Percentiles rank a stretch among this genome's conserved stretches.
These are phyloP conservation scores for Ceratopteris richardii DNA, from an alignment of 75 land plant species.

Conservation along the genomic window DNA sequence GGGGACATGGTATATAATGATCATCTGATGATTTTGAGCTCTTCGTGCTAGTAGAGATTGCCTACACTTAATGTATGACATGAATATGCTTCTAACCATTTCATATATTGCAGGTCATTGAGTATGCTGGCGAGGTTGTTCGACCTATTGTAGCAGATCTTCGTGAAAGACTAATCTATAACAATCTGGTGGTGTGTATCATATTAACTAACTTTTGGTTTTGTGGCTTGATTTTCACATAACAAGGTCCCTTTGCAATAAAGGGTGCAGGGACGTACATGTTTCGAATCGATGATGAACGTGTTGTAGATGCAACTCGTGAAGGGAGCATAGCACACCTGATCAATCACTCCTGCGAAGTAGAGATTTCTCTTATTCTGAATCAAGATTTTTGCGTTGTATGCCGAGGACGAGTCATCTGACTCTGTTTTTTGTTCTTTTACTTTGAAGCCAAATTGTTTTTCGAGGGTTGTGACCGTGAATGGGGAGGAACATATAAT, in stretches of 20 bases:
- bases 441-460: slow-evolving; percentile 89
- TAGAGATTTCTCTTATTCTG: slow-evolving; percentile 12
- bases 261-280: slow-evolving; percentile 99
- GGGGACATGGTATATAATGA: slow-evolving; percentile 75
- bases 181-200: slow-evolving; percentile 71
- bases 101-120: slow-evolving; percentile 54
- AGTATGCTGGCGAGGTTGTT: slow-evolving; percentile 91
- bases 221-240: too few species aligned
- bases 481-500: slow-evolving; percentile 85
- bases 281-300: slow-evolving; percentile 91
- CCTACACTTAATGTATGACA: neutral
- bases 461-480: slow-evolving; percentile 77
- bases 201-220: too few species aligned
- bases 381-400: too few species aligned
- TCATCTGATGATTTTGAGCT: neutral
- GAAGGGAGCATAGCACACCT: slow-evolving; percentile 95
- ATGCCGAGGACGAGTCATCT: neutral
- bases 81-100: too few species aligned
- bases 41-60: neutral
- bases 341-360: slow-evolving; percentile 98
- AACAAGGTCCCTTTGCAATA: neutral
- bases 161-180: slow-evolving; percentile 75
- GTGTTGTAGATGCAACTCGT: slow-evolving; percentile 95
- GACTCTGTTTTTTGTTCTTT: neutral
- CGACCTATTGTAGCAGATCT: slow-evolving; percentile 83